A percentile compares a stretch with the other conserved stretches of the same genome.
Evolutionary conservation across 495 filamentous ascomycete genomes (phyloP).

Genomic region (Aspergillus sparsus): DNA sequence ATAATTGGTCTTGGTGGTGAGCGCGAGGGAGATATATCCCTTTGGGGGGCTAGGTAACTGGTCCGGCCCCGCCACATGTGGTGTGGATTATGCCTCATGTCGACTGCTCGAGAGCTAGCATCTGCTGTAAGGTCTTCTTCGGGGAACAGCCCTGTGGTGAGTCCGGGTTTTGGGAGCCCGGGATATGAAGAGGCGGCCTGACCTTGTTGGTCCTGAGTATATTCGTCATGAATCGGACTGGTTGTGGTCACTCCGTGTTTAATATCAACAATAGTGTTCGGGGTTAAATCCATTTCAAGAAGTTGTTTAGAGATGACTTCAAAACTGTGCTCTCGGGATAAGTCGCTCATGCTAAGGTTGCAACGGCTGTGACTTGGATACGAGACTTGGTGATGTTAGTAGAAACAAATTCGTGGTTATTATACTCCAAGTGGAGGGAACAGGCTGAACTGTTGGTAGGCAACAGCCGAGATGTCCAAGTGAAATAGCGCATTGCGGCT

Average conservation of each 20-base stretch:
- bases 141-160: too few species aligned
- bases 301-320: conserved; percentile 6
- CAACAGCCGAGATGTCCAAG: background rate
- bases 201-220: too few species aligned
- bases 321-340: conserved; percentile 11
- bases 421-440: background rate
- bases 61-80: too few species aligned
- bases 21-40: too few species aligned
- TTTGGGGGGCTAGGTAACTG: too few species aligned
- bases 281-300: background rate
- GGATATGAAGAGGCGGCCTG: too few species aligned
- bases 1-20: background rate
- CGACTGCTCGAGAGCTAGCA: too few species aligned
- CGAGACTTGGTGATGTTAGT: background rate
- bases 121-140: too few species aligned
- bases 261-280: background rate
- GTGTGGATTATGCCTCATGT: too few species aligned
- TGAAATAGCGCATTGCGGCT: background rate
- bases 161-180: too few species aligned
- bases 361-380: background rate
- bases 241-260: background rate
- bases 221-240: background rate
- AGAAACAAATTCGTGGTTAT: background rate
- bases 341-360: background rate
- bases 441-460: background rate